Evolutionary conservation across 768 basidiomycete species (phyloP).

Genomic region (Mycena leptocephala): DNA sequence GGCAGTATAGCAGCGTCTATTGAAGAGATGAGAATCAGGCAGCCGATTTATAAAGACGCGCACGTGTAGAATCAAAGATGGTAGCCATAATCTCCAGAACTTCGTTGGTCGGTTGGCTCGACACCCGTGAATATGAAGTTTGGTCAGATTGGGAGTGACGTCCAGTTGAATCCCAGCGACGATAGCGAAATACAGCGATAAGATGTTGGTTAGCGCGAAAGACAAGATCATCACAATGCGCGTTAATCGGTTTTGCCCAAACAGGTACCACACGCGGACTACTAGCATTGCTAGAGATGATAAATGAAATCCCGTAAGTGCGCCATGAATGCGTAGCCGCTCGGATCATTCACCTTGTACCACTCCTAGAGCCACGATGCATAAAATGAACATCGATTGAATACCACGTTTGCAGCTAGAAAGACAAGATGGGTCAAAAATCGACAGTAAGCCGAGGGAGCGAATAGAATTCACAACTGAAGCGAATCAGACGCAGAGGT

Average conservation of each 20-base stretch:
- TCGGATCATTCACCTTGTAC: conserved; percentile 51
- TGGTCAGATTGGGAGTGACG: conserved; percentile 25
- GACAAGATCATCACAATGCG: conserved; percentile 46
- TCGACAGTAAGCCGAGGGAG: neutral
- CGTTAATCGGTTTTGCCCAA: conserved; percentile 47
- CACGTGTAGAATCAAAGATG: conserved; percentile 57
- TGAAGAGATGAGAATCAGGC: neutral
- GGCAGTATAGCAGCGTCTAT: conserved; percentile 53
- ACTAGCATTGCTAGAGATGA: conserved; percentile 57
- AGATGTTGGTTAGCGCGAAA: conserved; percentile 46
- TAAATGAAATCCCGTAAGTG: conserved; percentile 3
- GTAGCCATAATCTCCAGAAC: conserved; percentile 55
- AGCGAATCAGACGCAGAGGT: conserved; percentile 5
- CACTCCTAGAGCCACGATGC: conserved; percentile 47
- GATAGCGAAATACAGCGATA: conserved; percentile 50
- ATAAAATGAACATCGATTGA: conserved; percentile 42
- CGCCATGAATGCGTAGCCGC: neutral
- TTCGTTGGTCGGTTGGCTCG: conserved; percentile 47
- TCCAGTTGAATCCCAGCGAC: conserved; percentile 37
- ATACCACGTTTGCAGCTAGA: conserved; percentile 49
- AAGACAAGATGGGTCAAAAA: conserved; percentile 6
- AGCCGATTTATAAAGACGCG: conserved; percentile 20
- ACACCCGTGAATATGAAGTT: conserved; percentile 47
- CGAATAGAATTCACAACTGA: conserved; percentile 42
- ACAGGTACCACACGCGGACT: conserved; percentile 60